Evolutionary conservation across 768 basidiomycete genomes (phyloP).

Genomic region (Fomitopsis serialis): DNA sequence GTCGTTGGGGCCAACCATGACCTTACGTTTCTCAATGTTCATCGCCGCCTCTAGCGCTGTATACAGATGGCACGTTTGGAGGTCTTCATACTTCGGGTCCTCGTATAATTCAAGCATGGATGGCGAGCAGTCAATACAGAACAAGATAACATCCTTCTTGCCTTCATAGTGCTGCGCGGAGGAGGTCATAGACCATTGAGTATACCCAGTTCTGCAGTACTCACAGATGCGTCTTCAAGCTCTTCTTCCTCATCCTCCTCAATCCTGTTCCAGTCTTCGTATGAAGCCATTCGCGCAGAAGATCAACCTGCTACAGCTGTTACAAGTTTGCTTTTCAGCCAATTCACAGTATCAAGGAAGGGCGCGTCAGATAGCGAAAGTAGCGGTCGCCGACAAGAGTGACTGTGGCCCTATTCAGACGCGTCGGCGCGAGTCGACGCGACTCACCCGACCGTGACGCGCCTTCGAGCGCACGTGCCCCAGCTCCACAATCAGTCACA

Average conservation of each 20-base stretch:
- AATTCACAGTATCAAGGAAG: too few species aligned
- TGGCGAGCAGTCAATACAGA: slow-evolving; percentile 90
- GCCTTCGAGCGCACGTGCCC: slow-evolving; percentile 9
- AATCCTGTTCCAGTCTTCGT: slow-evolving; percentile 75
- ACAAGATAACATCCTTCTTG: slow-evolving; percentile 84
- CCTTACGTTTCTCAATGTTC: slow-evolving; percentile 87
- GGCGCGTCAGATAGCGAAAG: too few species aligned
- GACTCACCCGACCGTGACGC: slow-evolving; percentile 8
- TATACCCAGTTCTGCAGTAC: not conserved
- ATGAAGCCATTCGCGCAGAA: slow-evolving; percentile 63
- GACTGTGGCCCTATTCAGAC: too few species aligned
- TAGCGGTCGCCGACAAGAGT: too few species aligned
- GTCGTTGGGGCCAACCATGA: slow-evolving; percentile 84
- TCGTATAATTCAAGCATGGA: slow-evolving; percentile 79
- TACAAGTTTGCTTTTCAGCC: too few species aligned
- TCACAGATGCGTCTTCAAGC: slow-evolving; percentile 62
- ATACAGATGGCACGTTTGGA: slow-evolving; percentile 71
- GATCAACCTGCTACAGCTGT: too few species aligned
- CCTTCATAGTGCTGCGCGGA: slow-evolving; percentile 44
- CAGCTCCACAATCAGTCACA: not conserved
- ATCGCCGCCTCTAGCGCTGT: slow-evolving; percentile 78
- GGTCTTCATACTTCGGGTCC: slow-evolving; percentile 58
- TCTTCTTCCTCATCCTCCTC: slow-evolving; percentile 84
- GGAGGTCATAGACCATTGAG: not conserved
- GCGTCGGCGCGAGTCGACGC: not conserved